Evolutionary conservation across 768 basidiomycete genomes (phyloP).

Genomic region (Epithele typhae): DNA sequence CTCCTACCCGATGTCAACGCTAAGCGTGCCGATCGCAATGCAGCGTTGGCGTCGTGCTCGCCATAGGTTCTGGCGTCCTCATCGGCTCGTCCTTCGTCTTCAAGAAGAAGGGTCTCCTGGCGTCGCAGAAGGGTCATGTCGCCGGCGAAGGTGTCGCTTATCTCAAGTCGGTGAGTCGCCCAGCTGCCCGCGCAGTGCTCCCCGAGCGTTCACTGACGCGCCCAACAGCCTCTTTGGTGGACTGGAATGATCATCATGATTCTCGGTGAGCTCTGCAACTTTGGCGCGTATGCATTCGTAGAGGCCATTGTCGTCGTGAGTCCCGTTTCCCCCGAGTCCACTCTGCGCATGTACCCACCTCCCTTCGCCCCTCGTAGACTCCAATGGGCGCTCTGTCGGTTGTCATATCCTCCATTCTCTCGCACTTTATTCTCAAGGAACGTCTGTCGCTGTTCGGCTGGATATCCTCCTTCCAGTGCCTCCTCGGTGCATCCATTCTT

Average conservation of each 20-base stretch:
- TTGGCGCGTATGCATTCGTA: constrained; percentile 73
- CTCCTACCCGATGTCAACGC: too few relatives aligned
- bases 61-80: constrained; percentile 40
- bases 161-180: constrained; percentile 26
- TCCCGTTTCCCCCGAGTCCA: constrained; percentile 3
- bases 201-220: neutral
- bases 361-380: constrained; percentile 41
- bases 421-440: constrained; percentile 88
- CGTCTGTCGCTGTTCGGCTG: constrained; percentile 90
- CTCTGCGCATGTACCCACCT: neutral
- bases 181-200: neutral
- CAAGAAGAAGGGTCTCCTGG: constrained; percentile 49
- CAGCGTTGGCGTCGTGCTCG: constrained; percentile 30
- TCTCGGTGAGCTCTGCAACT: constrained; percentile 25
- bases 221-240: constrained; percentile 42
- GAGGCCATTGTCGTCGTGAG: constrained; percentile 84
- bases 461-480: constrained; percentile 86
- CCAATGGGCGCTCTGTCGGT: constrained; percentile 93
- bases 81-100: constrained; percentile 49
- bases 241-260: constrained; percentile 43
- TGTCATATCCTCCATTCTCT: constrained; percentile 86
- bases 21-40: too few relatives aligned
- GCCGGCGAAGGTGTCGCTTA: constrained; percentile 31
- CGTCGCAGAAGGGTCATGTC: constrained; percentile 25
- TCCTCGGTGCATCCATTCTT: constrained; percentile 81